Evolutionary conservation across 345 rosid species (phyloP).

Genomic region (Microcos paniculata): DNA sequence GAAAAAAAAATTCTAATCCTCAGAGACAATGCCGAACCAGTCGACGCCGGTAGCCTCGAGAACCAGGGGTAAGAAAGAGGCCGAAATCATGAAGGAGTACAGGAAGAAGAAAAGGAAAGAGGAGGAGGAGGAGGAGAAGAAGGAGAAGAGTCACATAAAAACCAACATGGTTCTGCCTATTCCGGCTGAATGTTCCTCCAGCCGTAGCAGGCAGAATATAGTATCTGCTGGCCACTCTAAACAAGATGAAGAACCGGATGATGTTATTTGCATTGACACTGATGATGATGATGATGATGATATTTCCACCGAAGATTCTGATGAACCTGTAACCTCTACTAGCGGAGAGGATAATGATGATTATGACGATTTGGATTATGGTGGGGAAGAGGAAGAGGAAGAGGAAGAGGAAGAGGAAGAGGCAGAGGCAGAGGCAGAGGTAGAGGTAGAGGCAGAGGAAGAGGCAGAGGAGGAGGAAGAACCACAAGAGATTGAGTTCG

Average conservation of each 20-base stretch:
- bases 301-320: not conserved
- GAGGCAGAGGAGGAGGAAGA: too few species aligned
- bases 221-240: not conserved
- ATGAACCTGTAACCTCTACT: not conserved
- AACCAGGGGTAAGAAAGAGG: not conserved
- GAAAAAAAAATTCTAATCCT: not conserved
- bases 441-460: too few species aligned
- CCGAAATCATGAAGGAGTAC: not conserved
- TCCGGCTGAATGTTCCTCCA: not conserved
- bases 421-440: too few species aligned
- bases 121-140: not conserved
- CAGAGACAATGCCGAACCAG: not conserved
- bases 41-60: not conserved
- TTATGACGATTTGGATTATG: not conserved
- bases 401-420: not conserved
- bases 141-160: not conserved
- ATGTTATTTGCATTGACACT: not conserved
- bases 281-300: not conserved
- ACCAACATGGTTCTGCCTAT: not conserved
- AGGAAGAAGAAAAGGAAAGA: not conserved
- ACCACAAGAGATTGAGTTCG: not conserved
- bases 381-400: not conserved
- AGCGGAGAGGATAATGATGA: slow-evolving; percentile 1
- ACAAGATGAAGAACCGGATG: not conserved
- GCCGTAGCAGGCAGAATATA: too few species aligned